Percentiles rank a stretch among this genome's conserved stretches.
Evolutionary conservation across 257 asterid species (phyloP).

Genomic region (Scutellaria baicalensis): DNA sequence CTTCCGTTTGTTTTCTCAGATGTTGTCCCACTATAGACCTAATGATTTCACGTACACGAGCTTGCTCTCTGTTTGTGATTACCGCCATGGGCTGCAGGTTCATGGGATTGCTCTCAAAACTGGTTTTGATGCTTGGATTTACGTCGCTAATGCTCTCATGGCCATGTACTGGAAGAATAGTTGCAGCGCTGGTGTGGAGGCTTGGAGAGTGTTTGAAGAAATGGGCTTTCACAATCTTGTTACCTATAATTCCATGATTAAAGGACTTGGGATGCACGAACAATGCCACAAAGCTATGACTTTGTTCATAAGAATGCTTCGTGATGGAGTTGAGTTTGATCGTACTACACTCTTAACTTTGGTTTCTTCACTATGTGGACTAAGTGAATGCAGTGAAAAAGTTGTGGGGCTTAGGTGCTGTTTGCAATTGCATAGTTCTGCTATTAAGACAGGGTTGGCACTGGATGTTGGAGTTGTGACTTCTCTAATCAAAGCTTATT

Average conservation of each 20-base stretch:
- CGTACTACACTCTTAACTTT: conserved; percentile 53
- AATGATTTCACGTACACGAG: conserved; percentile 74
- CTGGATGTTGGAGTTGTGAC: conserved; percentile 59
- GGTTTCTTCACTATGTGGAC: conserved; percentile 40
- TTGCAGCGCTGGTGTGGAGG: conserved; percentile 24
- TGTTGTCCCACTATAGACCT: conserved; percentile 48
- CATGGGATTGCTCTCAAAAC: conserved; percentile 53
- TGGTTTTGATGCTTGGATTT: conserved; percentile 55
- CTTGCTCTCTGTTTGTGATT: conserved; percentile 58
- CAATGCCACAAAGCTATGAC: conserved; percentile 35
- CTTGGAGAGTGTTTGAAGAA: conserved; percentile 51
- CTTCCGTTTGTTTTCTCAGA: conserved; percentile 42
- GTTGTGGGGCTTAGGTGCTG: conserved; percentile 31
- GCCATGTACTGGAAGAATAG: conserved; percentile 60
- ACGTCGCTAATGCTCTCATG: conserved; percentile 75
- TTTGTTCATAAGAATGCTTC: conserved; percentile 38
- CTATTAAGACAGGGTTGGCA: conserved; percentile 41
- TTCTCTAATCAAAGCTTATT: conserved; percentile 63
- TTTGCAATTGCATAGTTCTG: conserved; percentile 53
- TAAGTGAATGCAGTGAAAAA: conserved; percentile 12
- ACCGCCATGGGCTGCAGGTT: conserved; percentile 56
- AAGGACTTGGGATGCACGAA: conserved; percentile 46
- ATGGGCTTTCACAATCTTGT: conserved; percentile 50
- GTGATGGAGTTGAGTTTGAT: conserved; percentile 49
- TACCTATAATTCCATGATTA: conserved; percentile 71